These are phyloP conservation scores for Novymonas esmeraldas DNA, from an alignment of 208 protist genomes.

Conservation along the genomic window DNA sequence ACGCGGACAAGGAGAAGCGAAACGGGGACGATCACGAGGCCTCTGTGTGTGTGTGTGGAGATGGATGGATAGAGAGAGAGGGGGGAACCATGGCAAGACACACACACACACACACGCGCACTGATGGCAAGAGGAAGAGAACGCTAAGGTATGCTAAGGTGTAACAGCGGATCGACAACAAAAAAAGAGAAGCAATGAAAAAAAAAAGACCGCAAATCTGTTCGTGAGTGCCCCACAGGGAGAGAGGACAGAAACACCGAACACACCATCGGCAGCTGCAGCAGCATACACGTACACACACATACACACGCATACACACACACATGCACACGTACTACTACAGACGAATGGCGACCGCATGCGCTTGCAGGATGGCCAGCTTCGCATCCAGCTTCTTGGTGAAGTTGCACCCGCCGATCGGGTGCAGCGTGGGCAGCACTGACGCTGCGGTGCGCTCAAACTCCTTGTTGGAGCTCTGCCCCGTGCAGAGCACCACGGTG, in stretches of 20 bases:
- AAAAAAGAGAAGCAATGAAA: conserved; percentile 8
- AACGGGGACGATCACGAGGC: too few relatives aligned
- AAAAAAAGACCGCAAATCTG: neutral
- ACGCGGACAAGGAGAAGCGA: neutral
- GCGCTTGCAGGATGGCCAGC: conserved; percentile 78
- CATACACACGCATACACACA: too few relatives aligned
- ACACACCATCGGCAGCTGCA: neutral
- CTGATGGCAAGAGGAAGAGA: conserved; percentile 9
- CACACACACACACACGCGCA: too few relatives aligned
- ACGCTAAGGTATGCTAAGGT: neutral
- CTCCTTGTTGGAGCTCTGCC: conserved; percentile 73
- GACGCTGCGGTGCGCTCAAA: conserved; percentile 29
- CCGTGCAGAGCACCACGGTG: conserved; percentile 89
- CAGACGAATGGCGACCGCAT: conserved; percentile 46
- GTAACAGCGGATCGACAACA: neutral
- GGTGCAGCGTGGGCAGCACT: conserved; percentile 31
- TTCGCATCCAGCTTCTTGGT: conserved; percentile 78
- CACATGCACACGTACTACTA: conserved; percentile 7
- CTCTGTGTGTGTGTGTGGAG: too few relatives aligned
- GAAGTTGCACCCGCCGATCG: conserved; percentile 70
- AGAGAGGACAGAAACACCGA: neutral
- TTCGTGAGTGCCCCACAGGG: neutral
- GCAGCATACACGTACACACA: too few relatives aligned
- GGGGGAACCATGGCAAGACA: too few relatives aligned
- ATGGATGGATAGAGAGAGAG: too few relatives aligned